Percentiles rank a stretch among this genome's conserved stretches.
Evolutionary conservation across 352 stramenopile species (phyloP).

Genomic region (Peronosclerospora sorghi): DNA sequence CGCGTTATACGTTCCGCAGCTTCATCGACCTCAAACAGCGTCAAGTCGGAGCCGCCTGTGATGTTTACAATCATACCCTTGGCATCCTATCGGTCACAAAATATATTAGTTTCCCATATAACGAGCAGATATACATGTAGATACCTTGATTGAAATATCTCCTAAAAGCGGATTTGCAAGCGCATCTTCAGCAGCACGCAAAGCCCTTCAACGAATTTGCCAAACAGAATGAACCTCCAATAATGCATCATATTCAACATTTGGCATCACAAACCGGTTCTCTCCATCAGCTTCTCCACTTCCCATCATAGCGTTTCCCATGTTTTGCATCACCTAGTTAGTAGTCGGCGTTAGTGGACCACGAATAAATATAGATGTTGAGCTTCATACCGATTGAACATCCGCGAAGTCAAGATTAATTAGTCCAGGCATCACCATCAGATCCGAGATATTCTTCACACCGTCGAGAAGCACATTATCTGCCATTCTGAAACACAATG

Average conservation of each 20-base stretch:
- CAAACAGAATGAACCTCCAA: constrained; percentile 3
- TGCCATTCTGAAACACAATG: constrained; percentile 34
- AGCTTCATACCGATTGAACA: constrained; percentile 54
- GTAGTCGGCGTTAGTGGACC: too few relatives aligned
- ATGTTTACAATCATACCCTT: constrained; percentile 95
- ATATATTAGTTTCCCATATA: too few relatives aligned
- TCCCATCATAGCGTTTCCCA: constrained; percentile 85
- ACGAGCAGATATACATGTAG: too few relatives aligned
- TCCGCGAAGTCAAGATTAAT: constrained; percentile 86
- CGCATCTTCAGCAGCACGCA: constrained; percentile 75
- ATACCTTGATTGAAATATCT: constrained; percentile 83
- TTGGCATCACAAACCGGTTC: constrained; percentile 64
- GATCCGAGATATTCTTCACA: constrained; percentile 83
- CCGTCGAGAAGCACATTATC: constrained; percentile 80
- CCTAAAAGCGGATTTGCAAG: constrained; percentile 82
- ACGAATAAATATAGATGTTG: too few relatives aligned
- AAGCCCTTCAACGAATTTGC: constrained; percentile 23
- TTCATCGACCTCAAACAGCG: constrained; percentile 87
- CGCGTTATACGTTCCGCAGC: constrained; percentile 77
- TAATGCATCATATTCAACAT: too few relatives aligned
- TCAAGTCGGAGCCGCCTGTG: constrained; percentile 88
- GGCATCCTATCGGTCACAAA: constrained; percentile 37
- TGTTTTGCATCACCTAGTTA: constrained; percentile 82
- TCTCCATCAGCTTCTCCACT: constrained; percentile 88
- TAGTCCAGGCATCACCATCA: constrained; percentile 83